Base-by-base conservation (phyloP, 176 grass and related monocot genomes). In the Thalia dealbata region DNA sequence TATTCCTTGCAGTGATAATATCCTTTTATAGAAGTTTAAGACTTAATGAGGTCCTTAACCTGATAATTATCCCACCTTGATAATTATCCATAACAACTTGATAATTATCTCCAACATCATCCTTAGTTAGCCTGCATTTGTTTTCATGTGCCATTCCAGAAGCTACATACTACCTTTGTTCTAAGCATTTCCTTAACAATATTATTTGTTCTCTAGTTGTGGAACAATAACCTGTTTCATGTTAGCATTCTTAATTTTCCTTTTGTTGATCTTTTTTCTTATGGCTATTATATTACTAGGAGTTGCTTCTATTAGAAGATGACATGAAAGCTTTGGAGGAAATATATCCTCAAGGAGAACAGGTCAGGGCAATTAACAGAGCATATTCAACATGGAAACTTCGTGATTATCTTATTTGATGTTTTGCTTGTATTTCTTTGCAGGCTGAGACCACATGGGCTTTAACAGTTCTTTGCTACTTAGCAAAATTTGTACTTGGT, bases 271-370 rank as follows among this genome's bases (percentile, higher is more conserved):
- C 19, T 6, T 72, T 72, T 72, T 1, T 72, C 25, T 52, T 72
- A n/a, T n/a, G 52, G 52, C 19, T 43, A 50, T 72, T 29, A 16
- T 18, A 84, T 78, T 38, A 71, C 42, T 78, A 99, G 95, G 95
- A 99, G 38, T 74, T 95, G 64, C 68, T 95, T 78, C 87, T 99
- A 67, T 73, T 99, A 64, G 95, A 99, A 86, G 84, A 99, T 79
- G 95, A 99, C 68, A 87, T 85, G 83, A 86, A 91, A 78, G 90
- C 90, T 73, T 79, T 99, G 63, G 95, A 99, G 71, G 95, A 99
- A 87, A 99, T 99, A 90, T 99, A 99, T 76, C 95, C 95, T 78
- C 95, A 99, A 85, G 95, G 95, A 78, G 95, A 99, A 62, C 6
- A 95, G 88, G 95, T 95, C 18, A 55, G 52, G 18, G 19, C 2